Evolutionary conservation across 2,329 filamentous ascomycete genomes (phyloP), one percentile per base, ranked within the genome.

Genomic region (Cladosporium sp.): DNA sequence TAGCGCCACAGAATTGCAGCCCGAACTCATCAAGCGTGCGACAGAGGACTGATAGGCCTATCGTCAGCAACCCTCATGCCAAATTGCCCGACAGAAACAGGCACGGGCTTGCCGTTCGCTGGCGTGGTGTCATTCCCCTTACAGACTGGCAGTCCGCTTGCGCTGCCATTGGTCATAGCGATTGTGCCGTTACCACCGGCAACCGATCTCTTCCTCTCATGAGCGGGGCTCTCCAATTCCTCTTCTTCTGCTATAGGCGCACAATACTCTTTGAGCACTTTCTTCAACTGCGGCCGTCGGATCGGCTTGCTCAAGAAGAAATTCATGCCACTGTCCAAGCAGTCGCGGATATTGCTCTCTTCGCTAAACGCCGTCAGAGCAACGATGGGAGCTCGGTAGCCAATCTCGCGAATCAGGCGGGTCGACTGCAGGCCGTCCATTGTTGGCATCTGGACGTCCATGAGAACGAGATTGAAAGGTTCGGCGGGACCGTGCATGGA

Each of bases 391-490:
- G 89, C 88, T 11, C 83, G 86, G 74, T 94, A 97, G 1, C 92
- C 92, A 78, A 93, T 89, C 70, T 91, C 80, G 6, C 92, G 85
- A 66, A 97, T 96, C 36, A 95, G 78, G 9, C 88, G 84, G 0
- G 92, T 96, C 49, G 88, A 92, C 71, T 96, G 88, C 22, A 97
- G 77, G 1, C 92, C 92, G 69, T 96, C 92, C 14, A 97, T 82
- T 63, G 94, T 95, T 3, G 92, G 92, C 92, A 97, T 97, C 74
- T 90, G 69, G 3, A 96, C 88, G 67, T 97, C 92, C 92, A 96
- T 97, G 70, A 96, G 94, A 63, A 97, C 93, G 25, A 97, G 80
- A 65, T 96, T 90, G 70, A 93, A 96, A 2, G 83, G 82, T 57
- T 83, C 80, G 55, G 87, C 82, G 28, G 82, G 82, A 15, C 43